Base-by-base conservation (phyloP, 306 rosid species). In the Dalbergia cochinchinensis region DNA sequence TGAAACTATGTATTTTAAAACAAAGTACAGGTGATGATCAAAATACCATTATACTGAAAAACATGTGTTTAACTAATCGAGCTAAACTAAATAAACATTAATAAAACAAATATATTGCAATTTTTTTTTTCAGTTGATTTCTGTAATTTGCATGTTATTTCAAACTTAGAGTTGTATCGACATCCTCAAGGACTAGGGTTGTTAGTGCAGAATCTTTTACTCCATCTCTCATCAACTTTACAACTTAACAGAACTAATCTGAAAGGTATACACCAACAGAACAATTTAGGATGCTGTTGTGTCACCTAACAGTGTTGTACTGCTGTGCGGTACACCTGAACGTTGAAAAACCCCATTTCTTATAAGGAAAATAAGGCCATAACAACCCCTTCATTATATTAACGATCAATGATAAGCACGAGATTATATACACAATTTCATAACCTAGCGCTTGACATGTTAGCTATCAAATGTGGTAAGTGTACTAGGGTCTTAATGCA, bases 211-310 rank as follows among this genome's bases (percentile, higher is more conserved):
- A 78, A 62, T 34, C 73, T 82, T 83, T 85, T 76, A 85, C 87
- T 80, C 35, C 65, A 76, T 51, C 62, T 73, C 80, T 86, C 83
- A 18, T 85, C 87, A 57, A 81, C 83, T 67, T 76, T 45, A 34
- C 75, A 74, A 44, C 64, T 59, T 65, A 51, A 53, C 54, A 50
- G 37, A 72, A 84, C 86, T 83, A 76, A 86, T 83, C 75, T 86
- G 91, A 85, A 65, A 65, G 89, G 54, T 22, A 84, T 78, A 64
- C 33, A 74, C 85, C 83, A 85, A 84, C 90, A 65, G 78, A 51
- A 78, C 81, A 63, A 77, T 16, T 50, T 64, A 76, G n/a, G 65
- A 60, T 78, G 41, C 47, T 37, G 20, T 5, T 45, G 51, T 78
- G 34, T 60, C 33, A 84, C 79, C 82, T 44, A 78, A 75, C 73